These are phyloP conservation scores for Penicillium sp. DNA, from an alignment of 2,329 filamentous ascomycete genomes.

Conservation along the genomic window DNA sequence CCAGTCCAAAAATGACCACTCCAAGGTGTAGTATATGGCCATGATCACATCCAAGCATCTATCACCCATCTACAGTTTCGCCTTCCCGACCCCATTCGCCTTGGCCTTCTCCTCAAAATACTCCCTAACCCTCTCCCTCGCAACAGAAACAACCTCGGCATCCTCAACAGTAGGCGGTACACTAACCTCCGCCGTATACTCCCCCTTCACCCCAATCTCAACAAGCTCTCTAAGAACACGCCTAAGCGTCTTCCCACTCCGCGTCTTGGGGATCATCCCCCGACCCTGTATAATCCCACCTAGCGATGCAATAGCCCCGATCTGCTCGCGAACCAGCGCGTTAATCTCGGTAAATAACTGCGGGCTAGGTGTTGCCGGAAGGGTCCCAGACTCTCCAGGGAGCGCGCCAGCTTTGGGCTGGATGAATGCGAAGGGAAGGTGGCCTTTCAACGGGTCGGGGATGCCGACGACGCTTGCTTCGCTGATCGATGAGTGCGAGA, in stretches of 20 bases:
- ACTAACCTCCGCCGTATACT: constrained; percentile 69
- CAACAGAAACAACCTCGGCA: constrained; percentile 69
- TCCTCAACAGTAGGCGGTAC: constrained; percentile 89
- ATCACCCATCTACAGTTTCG: constrained; percentile 43
- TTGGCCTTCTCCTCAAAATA: constrained; percentile 62
- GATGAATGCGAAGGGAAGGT: constrained; percentile 88
- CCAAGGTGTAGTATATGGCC: not conserved
- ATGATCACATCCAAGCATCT: not conserved
- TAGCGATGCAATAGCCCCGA: constrained; percentile 81
- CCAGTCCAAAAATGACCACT: not conserved
- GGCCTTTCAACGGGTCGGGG: constrained; percentile 82
- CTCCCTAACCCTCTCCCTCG: constrained; percentile 67
- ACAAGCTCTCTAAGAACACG: constrained; percentile 78
- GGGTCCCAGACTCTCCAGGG: not conserved
- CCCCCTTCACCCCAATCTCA: constrained; percentile 74
- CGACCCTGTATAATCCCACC: constrained; percentile 82
- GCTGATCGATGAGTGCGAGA: constrained; percentile 72
- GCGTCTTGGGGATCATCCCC: constrained; percentile 86
- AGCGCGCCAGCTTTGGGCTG: constrained; percentile 54
- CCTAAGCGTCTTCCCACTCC: constrained; percentile 86
- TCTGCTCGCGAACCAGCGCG: constrained; percentile 69
- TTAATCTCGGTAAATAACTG: constrained; percentile 49
- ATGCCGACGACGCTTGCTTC: constrained; percentile 86
- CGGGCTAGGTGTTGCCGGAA: constrained; percentile 40
- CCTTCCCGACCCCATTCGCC: constrained; percentile 30